These are phyloP conservation scores for Huntiella moniliformis DNA, from an alignment of 2,329 filamentous ascomycete species.

Conservation along the genomic window DNA sequence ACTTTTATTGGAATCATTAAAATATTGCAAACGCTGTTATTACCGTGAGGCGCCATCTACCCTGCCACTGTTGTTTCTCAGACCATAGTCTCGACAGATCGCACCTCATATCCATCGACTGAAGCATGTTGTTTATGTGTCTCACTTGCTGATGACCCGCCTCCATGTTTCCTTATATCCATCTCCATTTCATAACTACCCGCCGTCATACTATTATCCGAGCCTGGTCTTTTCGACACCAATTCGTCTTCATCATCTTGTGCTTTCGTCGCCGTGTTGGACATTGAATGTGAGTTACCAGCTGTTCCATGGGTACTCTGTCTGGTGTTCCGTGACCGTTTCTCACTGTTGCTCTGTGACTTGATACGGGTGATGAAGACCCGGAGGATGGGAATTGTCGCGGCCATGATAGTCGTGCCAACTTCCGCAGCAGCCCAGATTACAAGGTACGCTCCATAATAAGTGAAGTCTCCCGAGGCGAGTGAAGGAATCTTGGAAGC, in stretches of 20 bases:
- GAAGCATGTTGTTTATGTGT: too few relatives aligned
- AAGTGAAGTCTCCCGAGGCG: constrained; percentile 13
- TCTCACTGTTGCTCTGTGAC: constrained; percentile 11
- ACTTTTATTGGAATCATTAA: too few relatives aligned
- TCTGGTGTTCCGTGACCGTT: neutral
- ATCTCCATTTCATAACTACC: constrained; percentile 4
- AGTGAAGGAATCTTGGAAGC: constrained; percentile 15
- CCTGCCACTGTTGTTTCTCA: too few relatives aligned
- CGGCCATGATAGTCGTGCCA: constrained; percentile 14
- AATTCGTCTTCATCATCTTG: constrained; percentile 6
- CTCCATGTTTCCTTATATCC: neutral
- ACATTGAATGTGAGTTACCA: neutral
- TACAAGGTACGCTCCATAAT: constrained; percentile 13
- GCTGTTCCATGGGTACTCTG: neutral
- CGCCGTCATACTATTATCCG: neutral
- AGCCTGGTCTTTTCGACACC: neutral
- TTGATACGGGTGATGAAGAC: constrained; percentile 12
- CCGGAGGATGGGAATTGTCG: constrained; percentile 14
- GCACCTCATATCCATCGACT: too few relatives aligned
- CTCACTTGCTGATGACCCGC: too few relatives aligned
- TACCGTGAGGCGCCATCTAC: too few relatives aligned
- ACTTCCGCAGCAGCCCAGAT: constrained; percentile 14
- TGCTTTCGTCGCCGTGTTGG: neutral
- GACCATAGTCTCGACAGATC: too few relatives aligned
- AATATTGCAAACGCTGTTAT: too few relatives aligned